Evolutionary conservation across 2,329 filamentous ascomycete genomes (phyloP).

Genomic region (Clonostachys rhizophaga): DNA sequence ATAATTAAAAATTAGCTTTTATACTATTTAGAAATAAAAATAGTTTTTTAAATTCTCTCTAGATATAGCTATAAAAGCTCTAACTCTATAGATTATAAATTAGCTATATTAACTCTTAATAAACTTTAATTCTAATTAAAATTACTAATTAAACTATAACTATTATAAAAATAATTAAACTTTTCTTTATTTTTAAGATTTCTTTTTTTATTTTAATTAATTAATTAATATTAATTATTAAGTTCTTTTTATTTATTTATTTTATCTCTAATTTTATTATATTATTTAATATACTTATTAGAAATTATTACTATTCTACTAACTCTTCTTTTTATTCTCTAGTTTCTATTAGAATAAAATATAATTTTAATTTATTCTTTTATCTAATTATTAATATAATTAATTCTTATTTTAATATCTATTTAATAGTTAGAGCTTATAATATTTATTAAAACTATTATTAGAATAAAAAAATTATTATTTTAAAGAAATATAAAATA

Average conservation of each 20-base stretch:
- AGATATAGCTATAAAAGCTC: neutral
- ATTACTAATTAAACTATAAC: neutral
- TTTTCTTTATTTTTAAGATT: neutral
- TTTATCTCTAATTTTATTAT: neutral
- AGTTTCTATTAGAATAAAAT: too few relatives aligned
- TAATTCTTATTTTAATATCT: neutral
- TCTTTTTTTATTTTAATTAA: neutral
- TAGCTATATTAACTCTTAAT: too few relatives aligned
- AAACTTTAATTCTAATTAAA: neutral
- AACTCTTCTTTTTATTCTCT: too few relatives aligned
- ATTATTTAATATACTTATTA: too few relatives aligned
- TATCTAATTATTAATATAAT: neutral
- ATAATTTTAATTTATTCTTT: neutral
- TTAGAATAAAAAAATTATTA: neutral
- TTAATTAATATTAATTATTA: neutral
- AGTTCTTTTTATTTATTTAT: neutral
- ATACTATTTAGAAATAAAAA: too few relatives aligned
- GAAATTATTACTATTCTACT: too few relatives aligned
- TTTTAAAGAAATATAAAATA: neutral
- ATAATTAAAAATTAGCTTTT: too few relatives aligned
- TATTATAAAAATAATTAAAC: neutral
- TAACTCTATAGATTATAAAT: too few relatives aligned
- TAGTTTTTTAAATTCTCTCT: neutral
- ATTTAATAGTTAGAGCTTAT: neutral
- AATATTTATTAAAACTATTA: neutral